A percentile compares a stretch with the other conserved stretches of the same genome.
Conservation (phyloP, 139 green algal species). For the Chlorella sorokiniana region DNA sequence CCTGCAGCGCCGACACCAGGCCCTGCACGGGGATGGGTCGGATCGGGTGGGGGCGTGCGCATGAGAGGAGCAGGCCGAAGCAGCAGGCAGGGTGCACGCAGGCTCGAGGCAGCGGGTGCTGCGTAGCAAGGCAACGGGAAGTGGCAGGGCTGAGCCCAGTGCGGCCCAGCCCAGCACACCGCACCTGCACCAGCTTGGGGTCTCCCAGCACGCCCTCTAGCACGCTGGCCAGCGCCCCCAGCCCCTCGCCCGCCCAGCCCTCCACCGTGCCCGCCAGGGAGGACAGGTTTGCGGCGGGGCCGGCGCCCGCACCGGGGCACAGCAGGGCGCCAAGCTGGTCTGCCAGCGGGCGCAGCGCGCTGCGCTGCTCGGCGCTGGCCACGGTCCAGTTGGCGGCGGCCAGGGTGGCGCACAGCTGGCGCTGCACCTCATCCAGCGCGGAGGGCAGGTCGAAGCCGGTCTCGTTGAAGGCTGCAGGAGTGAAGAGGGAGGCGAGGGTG, state of each 20-base stretch:
- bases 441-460: slow-evolving; percentile 5
- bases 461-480: slow-evolving; percentile 6
- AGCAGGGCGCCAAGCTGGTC: not conserved
- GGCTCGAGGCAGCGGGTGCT: too few species aligned
- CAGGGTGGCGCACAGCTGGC: not conserved
- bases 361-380: not conserved
- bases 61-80: not conserved
- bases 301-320: not conserved
- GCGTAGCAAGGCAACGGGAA: too few species aligned
- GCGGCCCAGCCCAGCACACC: not conserved
- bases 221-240: not conserved
- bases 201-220: not conserved
- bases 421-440: not conserved
- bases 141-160: too few species aligned
- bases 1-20: not conserved
- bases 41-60: too few species aligned
- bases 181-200: not conserved
- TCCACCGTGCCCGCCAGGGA: not conserved
- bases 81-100: not conserved
- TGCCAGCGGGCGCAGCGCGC: not conserved
- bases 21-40: too few species aligned
- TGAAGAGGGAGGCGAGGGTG: not conserved
- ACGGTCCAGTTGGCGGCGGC: too few species aligned
- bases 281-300: not conserved
- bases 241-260: not conserved